Evolutionary conservation across 2,329 filamentous ascomycete genomes (phyloP).

Genomic region (Curvularia spicifera): DNA sequence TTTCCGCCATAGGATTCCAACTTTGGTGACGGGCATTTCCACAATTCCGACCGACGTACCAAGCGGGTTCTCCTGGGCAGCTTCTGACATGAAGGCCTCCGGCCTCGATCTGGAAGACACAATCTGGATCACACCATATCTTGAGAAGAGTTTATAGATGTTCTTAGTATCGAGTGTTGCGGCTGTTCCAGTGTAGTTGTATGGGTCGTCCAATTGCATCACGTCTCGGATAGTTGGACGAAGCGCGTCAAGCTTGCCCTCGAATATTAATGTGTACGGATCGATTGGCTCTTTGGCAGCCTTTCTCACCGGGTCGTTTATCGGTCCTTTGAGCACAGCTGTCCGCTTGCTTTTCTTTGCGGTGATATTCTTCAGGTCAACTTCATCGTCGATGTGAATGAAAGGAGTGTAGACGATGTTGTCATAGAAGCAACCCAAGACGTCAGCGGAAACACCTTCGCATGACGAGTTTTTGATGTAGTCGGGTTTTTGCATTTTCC

Average conservation of each 20-base stretch:
- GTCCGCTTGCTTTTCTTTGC: conserved; percentile 74
- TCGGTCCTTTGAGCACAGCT: conserved; percentile 60
- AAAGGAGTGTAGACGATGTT: conserved; percentile 99
- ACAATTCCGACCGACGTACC: conserved; percentile 87
- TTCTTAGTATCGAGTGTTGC: conserved; percentile 78
- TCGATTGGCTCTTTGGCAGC: conserved; percentile 85
- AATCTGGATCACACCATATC: conserved; percentile 90
- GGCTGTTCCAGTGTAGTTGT: conserved; percentile 81
- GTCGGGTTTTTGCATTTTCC: conserved; percentile 96
- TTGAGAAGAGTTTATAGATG: conserved; percentile 87
- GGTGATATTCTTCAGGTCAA: conserved; percentile 76
- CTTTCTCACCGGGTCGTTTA: conserved; percentile 70
- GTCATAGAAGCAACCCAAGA: conserved; percentile 96
- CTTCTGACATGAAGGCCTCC: conserved; percentile 91
- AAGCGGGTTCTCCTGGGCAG: conserved; percentile 81
- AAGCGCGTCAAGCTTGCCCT: conserved; percentile 81
- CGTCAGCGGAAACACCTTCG: conserved; percentile 91
- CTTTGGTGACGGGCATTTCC: conserved; percentile 96
- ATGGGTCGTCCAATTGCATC: conserved; percentile 90
- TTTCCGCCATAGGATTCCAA: conserved; percentile 93
- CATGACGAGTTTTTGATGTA: conserved; percentile 94
- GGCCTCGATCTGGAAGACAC: conserved; percentile 91
- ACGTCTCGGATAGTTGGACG: conserved; percentile 89
- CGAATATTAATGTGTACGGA: conserved; percentile 92
- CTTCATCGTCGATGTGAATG: conserved; percentile 93